Conservation (phyloP, 768 basidiomycete genomes). For the Leucogyrophana mollusca region DNA sequence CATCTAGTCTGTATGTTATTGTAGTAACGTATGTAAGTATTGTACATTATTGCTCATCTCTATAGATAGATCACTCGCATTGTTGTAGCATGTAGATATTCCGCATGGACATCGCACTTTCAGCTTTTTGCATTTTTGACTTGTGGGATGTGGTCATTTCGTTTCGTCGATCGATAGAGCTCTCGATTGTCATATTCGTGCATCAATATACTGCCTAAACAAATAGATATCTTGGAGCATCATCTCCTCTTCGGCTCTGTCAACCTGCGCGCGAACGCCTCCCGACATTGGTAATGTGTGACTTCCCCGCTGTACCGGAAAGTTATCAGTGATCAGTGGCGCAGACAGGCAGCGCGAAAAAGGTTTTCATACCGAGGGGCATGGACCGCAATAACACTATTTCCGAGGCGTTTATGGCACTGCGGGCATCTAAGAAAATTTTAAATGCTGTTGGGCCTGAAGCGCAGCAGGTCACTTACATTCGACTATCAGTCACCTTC, state of each 20-base stretch:
- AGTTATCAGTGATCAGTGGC: neutral
- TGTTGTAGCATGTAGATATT: no score
- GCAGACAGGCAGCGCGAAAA: neutral
- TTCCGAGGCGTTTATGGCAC: conserved; percentile 91
- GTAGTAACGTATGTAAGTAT: conserved; percentile 5
- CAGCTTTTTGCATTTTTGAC: no score
- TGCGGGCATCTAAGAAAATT: conserved; percentile 74
- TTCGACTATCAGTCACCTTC: conserved; percentile 87
- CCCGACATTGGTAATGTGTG: conserved; percentile 95
- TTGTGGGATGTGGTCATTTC: no score
- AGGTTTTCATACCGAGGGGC: conserved; percentile 63
- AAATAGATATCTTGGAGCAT: conserved; percentile 1
- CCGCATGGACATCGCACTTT: no score
- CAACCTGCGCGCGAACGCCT: conserved; percentile 65
- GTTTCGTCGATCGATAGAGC: no score
- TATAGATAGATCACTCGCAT: conserved; percentile 1
- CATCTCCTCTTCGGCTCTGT: conserved; percentile 32
- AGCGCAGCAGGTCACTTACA: conserved; percentile 53
- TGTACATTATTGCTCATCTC: conserved; percentile 9
- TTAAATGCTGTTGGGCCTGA: neutral
- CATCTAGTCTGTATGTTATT: conserved; percentile 6
- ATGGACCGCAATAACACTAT: conserved; percentile 93
- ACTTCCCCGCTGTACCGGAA: conserved; percentile 74
- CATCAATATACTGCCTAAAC: no score
- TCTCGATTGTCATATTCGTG: neutral